Evolutionary conservation across 2,329 filamentous ascomycete genomes (phyloP), one percentile per base, ranked within the genome.

Genomic region (Colletotrichum lini): DNA sequence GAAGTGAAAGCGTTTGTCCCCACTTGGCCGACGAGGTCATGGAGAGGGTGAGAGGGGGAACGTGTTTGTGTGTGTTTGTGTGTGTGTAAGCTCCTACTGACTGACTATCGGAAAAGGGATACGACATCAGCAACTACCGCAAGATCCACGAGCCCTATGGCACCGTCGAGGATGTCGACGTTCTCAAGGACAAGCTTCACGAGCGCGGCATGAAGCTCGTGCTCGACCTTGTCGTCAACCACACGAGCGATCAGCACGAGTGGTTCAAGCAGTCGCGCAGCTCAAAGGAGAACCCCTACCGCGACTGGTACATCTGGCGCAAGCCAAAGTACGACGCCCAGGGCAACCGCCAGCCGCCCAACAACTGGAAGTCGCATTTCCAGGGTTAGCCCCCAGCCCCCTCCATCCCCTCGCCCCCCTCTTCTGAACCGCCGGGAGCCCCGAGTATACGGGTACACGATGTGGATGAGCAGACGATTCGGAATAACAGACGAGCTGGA

Each of bases 221-320:
- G 26, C 87, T 94, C 74, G 92, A 94, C 76, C 81, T 94, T 12
- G 93, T 94, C 1, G 88, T 94, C 64, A 94, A 94, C 73, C 92
- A 95, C 78, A 94, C 92, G 0, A 84, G 80, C 53, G 80, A 85
- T 72, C 82, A 90, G 77, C 88, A 90, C 74, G 80, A 82, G 44
- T 91, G 89, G 89, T 91, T 91, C 79, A 80, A 85, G 56, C 84
- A 89, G 74, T 87, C 87, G 21, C 82, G 86, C 63, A 85, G 84
- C 72, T 86, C 84, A 38, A 89, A 86, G 75, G 80, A 85, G 70
- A 89, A 84, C 77, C 81, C 84, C 1, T 89, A 88, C 75, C 81
- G 89, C 44, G 85, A 90, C 78, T 92, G 87, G 85, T 92, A 92
- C 77, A 88, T 92, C 75, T 93, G 91, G 92, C 84, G 84, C 70